Base-by-base conservation (phyloP, 2,329 filamentous ascomycete species). In the Zasmidium cellare region DNA sequence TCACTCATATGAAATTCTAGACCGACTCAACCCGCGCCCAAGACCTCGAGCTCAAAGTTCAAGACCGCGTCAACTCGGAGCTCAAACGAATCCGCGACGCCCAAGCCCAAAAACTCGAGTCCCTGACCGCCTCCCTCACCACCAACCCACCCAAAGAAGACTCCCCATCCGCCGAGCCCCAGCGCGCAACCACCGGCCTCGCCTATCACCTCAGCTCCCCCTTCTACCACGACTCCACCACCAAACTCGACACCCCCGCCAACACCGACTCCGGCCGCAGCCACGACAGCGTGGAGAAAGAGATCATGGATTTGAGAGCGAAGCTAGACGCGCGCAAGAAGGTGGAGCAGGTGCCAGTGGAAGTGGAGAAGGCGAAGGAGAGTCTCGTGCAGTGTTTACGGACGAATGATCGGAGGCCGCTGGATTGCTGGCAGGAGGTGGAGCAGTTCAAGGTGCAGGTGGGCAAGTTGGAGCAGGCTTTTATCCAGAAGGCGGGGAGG, bases 361-460 rank as follows among this genome's bases (percentile, higher is more conserved):
- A 79, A 51, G 86, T 96, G 50, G 87, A 91, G 76, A 83, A 81
- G 72, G 90, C 92, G 19, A 88, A 91, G 75, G 80, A 84, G 66
- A 85, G 87, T 59, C 86, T 97, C 56, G 85, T 94, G 62, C 83
- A 84, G 68, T 97, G 93, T 74, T 80, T 97, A 80, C 82, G 89
- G 61, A 82, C 88, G 70, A 88, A 97, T 75, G 92, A 97, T 76
- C 83, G 91, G 64, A 84, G 91, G 74, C 92, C 93, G 73, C 80
- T 97, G 72, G 90, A 97, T 80, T 97, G 93, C 83, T 97, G 90
- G 89, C 84, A 87, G 76, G 92, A 97, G 83, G 91, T 97, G 22
- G 89, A 96, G 79, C 82, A 81, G 19, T 97, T 97, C 76, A 96
- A 92, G 84, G 83, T 84, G 69, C 91, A 96, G 81, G 92, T 97